Base-by-base conservation (phyloP, 2,329 filamentous ascomycete species). In the Scorias spongiosa region DNA sequence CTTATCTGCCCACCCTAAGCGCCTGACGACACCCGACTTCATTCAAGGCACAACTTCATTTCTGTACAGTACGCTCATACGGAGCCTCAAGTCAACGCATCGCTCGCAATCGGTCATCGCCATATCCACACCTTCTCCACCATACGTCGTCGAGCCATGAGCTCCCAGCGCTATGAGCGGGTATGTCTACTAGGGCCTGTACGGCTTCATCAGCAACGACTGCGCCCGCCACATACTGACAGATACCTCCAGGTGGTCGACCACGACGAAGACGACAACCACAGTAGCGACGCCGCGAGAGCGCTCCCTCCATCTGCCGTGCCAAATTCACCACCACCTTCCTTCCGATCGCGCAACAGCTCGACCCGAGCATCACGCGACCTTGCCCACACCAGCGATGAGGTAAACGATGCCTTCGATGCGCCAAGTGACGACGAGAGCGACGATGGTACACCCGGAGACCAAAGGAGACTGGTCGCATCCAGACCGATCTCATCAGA, bases 331-430 rank as follows among this genome's bases (percentile, higher is more conserved):
- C 69, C 69, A 51, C 69, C 69, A 32, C 89, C 89, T 2, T 95
- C 89, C 1, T 96, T 95, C 64, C 85, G 80, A 61, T 95, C 88
- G 40, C 78, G 84, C 59, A 72, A 81, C 29, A 86, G 86, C 1
- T 88, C 84, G 30, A 74, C 69, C 44, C 66, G 66, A 66, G 70
- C 69, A 62, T 68, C 71, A 45, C 64, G 68, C 42, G 65, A 70
- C 49, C 63, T 70, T 46, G 69, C 74, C 51, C 68, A 68, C 45
- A 58, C 62, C 44, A 66, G 64, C 52, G 69, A 75, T 46, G 81
- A 86, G 48, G 80, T 98, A 11, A 85, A 84, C 54, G 89, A 96
- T 60, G 87, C 91, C 1, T 98, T 98, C 62, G 89, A 86, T 59
- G 64, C 64, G 10, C 60, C 62, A 17, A 64, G 62, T 9, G 78